These are phyloP conservation scores for Fusarium sacchari DNA, from an alignment of 2,329 filamentous ascomycete genomes.

Conservation along the genomic window DNA sequence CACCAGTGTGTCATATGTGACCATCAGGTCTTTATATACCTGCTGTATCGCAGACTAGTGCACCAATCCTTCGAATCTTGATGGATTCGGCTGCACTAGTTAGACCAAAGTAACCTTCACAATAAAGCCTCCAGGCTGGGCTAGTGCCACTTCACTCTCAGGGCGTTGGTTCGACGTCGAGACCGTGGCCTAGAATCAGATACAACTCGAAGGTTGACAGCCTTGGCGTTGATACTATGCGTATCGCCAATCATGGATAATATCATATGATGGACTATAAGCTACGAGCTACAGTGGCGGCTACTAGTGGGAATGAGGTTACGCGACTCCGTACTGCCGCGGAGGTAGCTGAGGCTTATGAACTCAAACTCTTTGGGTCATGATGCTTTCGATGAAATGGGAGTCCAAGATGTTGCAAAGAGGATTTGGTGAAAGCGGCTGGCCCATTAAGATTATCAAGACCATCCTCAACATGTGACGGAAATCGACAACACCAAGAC, in stretches of 20 bases:
- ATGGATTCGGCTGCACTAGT: neutral
- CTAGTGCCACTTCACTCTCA: neutral
- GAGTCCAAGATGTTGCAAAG: neutral
- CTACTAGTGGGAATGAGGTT: neutral
- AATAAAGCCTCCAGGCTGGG: neutral
- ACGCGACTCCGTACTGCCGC: neutral
- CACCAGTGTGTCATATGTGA: neutral
- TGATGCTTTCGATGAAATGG: neutral
- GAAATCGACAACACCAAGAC: neutral
- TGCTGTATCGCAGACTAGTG: neutral
- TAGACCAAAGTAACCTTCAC: neutral
- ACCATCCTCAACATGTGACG: neutral
- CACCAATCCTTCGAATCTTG: neutral
- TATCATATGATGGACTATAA: neutral
- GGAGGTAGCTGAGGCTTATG: neutral
- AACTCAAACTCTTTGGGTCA: neutral
- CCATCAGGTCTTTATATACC: neutral
- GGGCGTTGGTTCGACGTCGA: neutral
- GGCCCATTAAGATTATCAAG: neutral
- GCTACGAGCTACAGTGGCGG: neutral
- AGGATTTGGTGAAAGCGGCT: neutral
- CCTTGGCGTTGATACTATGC: neutral
- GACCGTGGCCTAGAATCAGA: slow-evolving; percentile 10
- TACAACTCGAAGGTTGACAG: neutral
- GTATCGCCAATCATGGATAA: neutral